A percentile compares a stretch with the other conserved stretches of the same genome.
Conservation (phyloP, 768 basidiomycete species). For the Boletus reticulatus region DNA sequence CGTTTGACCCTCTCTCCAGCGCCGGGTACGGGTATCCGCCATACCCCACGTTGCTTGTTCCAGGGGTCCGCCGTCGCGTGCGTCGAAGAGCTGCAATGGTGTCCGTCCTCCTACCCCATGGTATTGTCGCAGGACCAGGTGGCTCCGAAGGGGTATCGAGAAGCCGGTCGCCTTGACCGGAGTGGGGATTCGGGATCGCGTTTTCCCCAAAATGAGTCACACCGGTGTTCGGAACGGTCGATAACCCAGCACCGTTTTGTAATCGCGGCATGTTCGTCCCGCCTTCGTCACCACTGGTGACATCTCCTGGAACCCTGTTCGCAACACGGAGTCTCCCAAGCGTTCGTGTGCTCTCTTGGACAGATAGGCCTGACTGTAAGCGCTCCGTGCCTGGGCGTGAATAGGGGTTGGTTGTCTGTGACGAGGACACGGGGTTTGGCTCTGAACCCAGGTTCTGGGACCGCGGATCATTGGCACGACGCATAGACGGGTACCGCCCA, state of each 20-base stretch:
- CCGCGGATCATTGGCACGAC: neutral
- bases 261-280: conserved; percentile 11
- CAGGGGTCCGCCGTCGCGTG: conserved; percentile 7
- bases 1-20: neutral
- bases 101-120: conserved; percentile 30
- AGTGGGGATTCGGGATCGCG: neutral
- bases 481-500: neutral
- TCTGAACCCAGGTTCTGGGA: conserved; percentile 8
- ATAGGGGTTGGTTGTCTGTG: neutral
- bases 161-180: neutral
- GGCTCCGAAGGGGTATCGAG: conserved; percentile 8
- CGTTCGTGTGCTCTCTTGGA: conserved; percentile 33
- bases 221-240: neutral
- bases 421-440: conserved; percentile 1
- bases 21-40: conserved; percentile 12
- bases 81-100: conserved; percentile 23
- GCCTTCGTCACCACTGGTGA: conserved; percentile 35
- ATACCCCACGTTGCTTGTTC: conserved; percentile 9
- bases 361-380: conserved; percentile 16
- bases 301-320: conserved; percentile 48
- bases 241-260: neutral
- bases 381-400: conserved; percentile 16
- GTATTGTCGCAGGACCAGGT: conserved; percentile 21
- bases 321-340: conserved; percentile 48
- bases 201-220: neutral